phyloP scores from a whole-genome alignment of 805 yeast species.

The Groenewaldozyma salmanticensis region DNA sequence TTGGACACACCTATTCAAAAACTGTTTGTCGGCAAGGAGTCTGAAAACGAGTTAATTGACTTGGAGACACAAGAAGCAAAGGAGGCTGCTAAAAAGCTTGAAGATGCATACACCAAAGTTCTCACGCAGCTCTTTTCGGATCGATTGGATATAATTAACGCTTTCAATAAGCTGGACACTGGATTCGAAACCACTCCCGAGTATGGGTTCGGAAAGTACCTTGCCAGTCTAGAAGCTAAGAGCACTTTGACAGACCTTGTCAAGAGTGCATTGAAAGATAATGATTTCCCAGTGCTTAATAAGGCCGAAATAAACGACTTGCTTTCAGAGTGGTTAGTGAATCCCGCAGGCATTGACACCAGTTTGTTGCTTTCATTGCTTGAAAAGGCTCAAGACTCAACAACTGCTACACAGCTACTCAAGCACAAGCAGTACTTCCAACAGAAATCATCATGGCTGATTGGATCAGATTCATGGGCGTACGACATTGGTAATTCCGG shows the following conservation, averaged over 20 bases:
- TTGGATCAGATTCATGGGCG: slow-evolving; percentile 94
- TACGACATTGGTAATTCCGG: slow-evolving; percentile 89
- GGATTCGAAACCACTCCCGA: slow-evolving; percentile 59
- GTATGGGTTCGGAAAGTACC: slow-evolving; percentile 72
- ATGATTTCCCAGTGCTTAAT: slow-evolving; percentile 34
- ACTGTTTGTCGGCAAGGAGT: slow-evolving; percentile 42
- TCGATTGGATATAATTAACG: slow-evolving; percentile 53
- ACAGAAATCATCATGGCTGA: slow-evolving; percentile 59
- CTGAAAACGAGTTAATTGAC: background rate
- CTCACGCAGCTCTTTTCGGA: slow-evolving; percentile 56
- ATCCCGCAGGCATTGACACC: slow-evolving; percentile 24
- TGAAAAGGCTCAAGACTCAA: slow-evolving; percentile 24
- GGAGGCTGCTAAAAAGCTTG: slow-evolving; percentile 44
- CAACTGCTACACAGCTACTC: slow-evolving; percentile 38
- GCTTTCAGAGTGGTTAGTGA: slow-evolving; percentile 57
- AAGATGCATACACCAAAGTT: slow-evolving; percentile 68
- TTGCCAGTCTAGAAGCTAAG: slow-evolving; percentile 47
- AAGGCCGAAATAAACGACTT: slow-evolving; percentile 42
- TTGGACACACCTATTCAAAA: slow-evolving; percentile 51
- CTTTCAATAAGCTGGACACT: slow-evolving; percentile 33
- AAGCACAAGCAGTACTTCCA: slow-evolving; percentile 37
- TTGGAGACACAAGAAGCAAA: slow-evolving; percentile 30
- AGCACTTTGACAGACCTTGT: slow-evolving; percentile 37
- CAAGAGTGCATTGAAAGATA: slow-evolving; percentile 31
- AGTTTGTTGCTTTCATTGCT: slow-evolving; percentile 29